A percentile compares a stretch with the other conserved stretches of the same genome.
Evolutionary conservation across 176 grass and related monocot species (phyloP).

Genomic region (Pontederia crassipes): DNA sequence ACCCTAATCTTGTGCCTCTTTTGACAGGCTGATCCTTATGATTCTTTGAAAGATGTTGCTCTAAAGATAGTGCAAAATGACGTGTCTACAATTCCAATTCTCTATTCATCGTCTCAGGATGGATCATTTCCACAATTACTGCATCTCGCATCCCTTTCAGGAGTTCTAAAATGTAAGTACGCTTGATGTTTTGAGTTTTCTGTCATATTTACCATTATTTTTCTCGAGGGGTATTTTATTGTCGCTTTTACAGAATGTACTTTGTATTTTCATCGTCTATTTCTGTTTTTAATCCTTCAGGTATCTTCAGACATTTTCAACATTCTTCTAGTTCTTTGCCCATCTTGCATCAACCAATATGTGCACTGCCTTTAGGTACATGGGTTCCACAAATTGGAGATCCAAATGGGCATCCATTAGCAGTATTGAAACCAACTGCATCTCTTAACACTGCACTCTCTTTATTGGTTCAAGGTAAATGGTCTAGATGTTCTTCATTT

Average conservation of each 20-base stretch:
- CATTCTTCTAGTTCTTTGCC: conserved; percentile 77
- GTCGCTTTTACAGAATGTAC: conserved; percentile 4
- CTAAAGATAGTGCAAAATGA: conserved; percentile 71
- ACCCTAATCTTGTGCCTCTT: neutral
- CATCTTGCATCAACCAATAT: conserved; percentile 71
- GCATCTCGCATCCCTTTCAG: conserved; percentile 96
- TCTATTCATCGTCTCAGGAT: conserved; percentile 65
- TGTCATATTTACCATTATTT: neutral
- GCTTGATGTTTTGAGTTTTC: neutral
- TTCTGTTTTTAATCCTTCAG: conserved; percentile 38
- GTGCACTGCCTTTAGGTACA: conserved; percentile 71
- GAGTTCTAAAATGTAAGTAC: conserved; percentile 87
- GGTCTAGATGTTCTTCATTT: neutral
- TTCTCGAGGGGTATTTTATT: neutral
- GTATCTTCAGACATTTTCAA: conserved; percentile 94
- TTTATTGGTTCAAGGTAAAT: conserved; percentile 79
- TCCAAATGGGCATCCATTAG: conserved; percentile 54
- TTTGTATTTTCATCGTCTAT: neutral
- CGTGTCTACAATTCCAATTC: conserved; percentile 74
- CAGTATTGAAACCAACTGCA: conserved; percentile 52
- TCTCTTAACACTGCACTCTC: conserved; percentile 74
- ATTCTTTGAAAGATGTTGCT: conserved; percentile 77
- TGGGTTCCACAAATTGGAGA: conserved; percentile 90
- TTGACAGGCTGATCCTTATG: conserved; percentile 63
- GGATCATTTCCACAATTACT: conserved; percentile 87